Percentiles rank a stretch among this genome's conserved stretches.
Conservation (phyloP, 1,284 basidiomycete species). For the Chalciporus sp. region DNA sequence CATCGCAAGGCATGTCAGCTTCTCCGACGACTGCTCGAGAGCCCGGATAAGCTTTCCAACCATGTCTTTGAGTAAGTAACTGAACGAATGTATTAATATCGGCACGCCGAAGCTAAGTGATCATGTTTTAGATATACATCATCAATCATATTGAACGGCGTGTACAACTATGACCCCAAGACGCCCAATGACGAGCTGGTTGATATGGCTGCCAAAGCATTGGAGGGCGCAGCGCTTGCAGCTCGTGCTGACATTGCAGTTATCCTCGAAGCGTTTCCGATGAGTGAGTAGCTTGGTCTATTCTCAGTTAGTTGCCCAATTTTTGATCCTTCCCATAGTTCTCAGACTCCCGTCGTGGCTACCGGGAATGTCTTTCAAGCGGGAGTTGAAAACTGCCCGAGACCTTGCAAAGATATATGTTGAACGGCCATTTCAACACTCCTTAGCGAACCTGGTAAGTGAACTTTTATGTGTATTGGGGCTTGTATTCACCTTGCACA, state of each 20-base stretch:
- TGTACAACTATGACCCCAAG: slow-evolving; percentile 29
- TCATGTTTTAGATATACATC: slow-evolving; percentile 21
- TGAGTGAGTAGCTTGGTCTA: slow-evolving; percentile 9
- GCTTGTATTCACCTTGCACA: too few species aligned
- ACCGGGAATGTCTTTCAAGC: slow-evolving; percentile 24
- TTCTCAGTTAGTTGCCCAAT: too few species aligned
- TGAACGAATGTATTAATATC: too few species aligned
- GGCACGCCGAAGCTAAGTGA: too few species aligned
- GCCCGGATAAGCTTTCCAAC: slow-evolving; percentile 29
- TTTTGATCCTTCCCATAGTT: slow-evolving; percentile 11
- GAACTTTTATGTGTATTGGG: too few species aligned
- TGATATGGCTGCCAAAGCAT: slow-evolving; percentile 6
- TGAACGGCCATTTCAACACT: slow-evolving; percentile 22
- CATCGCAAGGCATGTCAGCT: slow-evolving; percentile 35
- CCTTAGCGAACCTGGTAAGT: slow-evolving; percentile 19
- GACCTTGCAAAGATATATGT: slow-evolving; percentile 18
- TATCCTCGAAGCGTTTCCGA: slow-evolving; percentile 26
- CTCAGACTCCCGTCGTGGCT: slow-evolving; percentile 25
- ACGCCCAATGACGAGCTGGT: slow-evolving; percentile 18
- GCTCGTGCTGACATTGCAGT: slow-evolving; percentile 10
- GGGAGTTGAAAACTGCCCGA: slow-evolving; percentile 11
- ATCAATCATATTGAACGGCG: slow-evolving; percentile 27
- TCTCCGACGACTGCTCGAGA: slow-evolving; percentile 33
- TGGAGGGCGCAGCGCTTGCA: background rate
- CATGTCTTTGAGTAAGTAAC: slow-evolving; percentile 31